These are phyloP conservation scores for Hypoxylon sp. DNA, from an alignment of 2,329 filamentous ascomycete species.

Conservation along the genomic window DNA sequence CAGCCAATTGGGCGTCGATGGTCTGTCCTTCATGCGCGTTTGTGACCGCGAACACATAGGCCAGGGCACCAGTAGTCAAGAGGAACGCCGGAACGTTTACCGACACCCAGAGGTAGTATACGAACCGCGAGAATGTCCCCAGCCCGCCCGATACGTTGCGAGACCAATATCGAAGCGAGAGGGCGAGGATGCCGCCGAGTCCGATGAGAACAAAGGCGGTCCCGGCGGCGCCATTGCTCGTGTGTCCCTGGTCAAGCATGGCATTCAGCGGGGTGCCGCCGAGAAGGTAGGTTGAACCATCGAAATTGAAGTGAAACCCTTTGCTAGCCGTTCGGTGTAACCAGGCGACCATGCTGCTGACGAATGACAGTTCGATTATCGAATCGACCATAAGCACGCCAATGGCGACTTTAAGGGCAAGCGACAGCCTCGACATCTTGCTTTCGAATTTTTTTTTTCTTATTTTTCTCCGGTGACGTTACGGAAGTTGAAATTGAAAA, in stretches of 20 bases:
- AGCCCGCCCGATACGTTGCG: slow-evolving; percentile 40
- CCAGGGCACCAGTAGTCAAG: slow-evolving; percentile 57
- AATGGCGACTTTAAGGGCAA: slow-evolving; percentile 49
- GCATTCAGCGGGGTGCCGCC: slow-evolving; percentile 53
- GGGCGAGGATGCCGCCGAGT: slow-evolving; percentile 53
- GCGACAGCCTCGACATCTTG: slow-evolving; percentile 37
- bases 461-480: not conserved
- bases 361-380: slow-evolving; percentile 58
- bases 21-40: slow-evolving; percentile 51
- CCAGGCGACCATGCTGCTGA: slow-evolving; percentile 59
- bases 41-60: slow-evolving; percentile 57
- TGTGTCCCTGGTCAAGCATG: slow-evolving; percentile 60
- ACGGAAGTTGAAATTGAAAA: slow-evolving; percentile 12
- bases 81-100: slow-evolving; percentile 56
- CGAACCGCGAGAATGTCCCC: slow-evolving; percentile 20
- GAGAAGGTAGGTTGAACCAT: slow-evolving; percentile 49
- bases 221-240: slow-evolving; percentile 60
- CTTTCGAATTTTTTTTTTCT: not conserved
- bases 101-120: slow-evolving; percentile 57
- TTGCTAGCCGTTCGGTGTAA: slow-evolving; percentile 54
- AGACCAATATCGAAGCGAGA: slow-evolving; percentile 51
- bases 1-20: slow-evolving; percentile 53
- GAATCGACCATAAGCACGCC: slow-evolving; percentile 57
- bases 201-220: slow-evolving; percentile 57
- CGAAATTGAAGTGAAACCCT: slow-evolving; percentile 49